Percentiles rank a stretch among this genome's conserved stretches.
Evolutionary conservation across 192 early-diverging fungal genomes (phyloP).

Genomic region (Coemansia sp.): DNA sequence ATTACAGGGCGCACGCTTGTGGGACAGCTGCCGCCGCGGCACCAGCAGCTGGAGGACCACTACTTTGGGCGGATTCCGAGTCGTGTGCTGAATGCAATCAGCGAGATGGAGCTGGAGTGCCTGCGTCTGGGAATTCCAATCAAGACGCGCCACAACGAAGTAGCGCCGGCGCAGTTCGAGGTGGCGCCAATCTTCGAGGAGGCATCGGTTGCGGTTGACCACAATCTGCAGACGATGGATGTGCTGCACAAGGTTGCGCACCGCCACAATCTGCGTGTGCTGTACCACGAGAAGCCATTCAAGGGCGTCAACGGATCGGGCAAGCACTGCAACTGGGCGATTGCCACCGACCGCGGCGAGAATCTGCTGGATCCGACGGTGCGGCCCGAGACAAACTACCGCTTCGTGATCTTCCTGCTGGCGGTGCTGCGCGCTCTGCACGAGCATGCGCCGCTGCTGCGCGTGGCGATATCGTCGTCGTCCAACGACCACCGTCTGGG

Average conservation of each 20-base stretch:
- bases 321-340: constrained; percentile 99
- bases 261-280: constrained; percentile 92
- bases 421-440: constrained; percentile 89
- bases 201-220: constrained; percentile 92
- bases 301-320: constrained; percentile 98
- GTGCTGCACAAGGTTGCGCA: constrained; percentile 96
- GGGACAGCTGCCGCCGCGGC: constrained; percentile 91
- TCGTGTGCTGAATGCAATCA: constrained; percentile 87
- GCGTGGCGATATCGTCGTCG: constrained; percentile 87
- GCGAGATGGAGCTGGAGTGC: constrained; percentile 93
- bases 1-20: constrained; percentile 93
- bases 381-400: constrained; percentile 97
- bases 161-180: constrained; percentile 98
- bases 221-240: constrained; percentile 98
- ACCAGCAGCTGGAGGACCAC: constrained; percentile 99
- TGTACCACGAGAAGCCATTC: constrained; percentile 99
- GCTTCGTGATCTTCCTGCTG: constrained; percentile 94
- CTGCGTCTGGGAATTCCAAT: constrained; percentile 93
- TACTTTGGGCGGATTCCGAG: constrained; percentile 98
- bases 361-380: constrained; percentile 96
- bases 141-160: constrained; percentile 99
- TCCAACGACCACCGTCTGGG: constrained; percentile 99
- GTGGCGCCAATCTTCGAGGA: constrained; percentile 98
- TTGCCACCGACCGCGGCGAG: constrained; percentile 91
- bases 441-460: constrained; percentile 89